phyloP scores from a whole-genome alignment of 2,329 filamentous ascomycete species.

The Fonsecaea pedrosoi region DNA sequence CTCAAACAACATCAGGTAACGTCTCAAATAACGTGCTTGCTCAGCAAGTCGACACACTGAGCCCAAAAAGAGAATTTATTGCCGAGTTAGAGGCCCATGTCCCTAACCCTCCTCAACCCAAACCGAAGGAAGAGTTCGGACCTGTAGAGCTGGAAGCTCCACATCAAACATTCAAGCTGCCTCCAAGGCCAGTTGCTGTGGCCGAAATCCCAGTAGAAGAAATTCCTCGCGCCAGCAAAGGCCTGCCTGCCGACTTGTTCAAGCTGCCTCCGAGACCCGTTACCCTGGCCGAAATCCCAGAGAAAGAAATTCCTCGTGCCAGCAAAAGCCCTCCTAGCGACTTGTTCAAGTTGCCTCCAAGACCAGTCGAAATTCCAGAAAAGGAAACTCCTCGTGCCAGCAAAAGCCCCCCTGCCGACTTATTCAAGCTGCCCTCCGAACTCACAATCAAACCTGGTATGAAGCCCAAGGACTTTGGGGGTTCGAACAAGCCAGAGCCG shows the following conservation, averaged over 20 bases:
- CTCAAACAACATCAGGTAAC: neutral
- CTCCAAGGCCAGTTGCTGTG: constrained; percentile 29
- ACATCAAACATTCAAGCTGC: constrained; percentile 33
- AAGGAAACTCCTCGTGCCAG: constrained; percentile 27
- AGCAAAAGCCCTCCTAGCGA: constrained; percentile 27
- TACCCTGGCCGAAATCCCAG: constrained; percentile 16
- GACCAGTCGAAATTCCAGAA: constrained; percentile 25
- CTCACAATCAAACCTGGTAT: constrained; percentile 24
- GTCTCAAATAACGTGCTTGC: neutral
- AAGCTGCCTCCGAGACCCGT: constrained; percentile 30
- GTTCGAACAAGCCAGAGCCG: constrained; percentile 18
- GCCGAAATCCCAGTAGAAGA: constrained; percentile 24
- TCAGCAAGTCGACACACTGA: neutral
- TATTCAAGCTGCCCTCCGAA: constrained; percentile 28
- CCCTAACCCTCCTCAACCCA: constrained; percentile 13
- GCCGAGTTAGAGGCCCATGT: constrained; percentile 38
- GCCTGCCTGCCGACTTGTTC: constrained; percentile 30
- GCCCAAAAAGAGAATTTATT: constrained; percentile 27
- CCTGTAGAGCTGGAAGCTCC: constrained; percentile 38
- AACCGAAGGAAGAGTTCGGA: constrained; percentile 19
- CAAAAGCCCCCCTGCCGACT: constrained; percentile 27
- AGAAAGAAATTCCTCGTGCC: constrained; percentile 26
- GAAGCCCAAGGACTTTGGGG: constrained; percentile 32
- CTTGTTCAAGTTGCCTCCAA: constrained; percentile 31
- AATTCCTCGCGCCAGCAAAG: constrained; percentile 24